Percentiles rank a stretch among this genome's conserved stretches.
Conservation (phyloP, 352 stramenopile genomes). For the Pythium sp. region DNA sequence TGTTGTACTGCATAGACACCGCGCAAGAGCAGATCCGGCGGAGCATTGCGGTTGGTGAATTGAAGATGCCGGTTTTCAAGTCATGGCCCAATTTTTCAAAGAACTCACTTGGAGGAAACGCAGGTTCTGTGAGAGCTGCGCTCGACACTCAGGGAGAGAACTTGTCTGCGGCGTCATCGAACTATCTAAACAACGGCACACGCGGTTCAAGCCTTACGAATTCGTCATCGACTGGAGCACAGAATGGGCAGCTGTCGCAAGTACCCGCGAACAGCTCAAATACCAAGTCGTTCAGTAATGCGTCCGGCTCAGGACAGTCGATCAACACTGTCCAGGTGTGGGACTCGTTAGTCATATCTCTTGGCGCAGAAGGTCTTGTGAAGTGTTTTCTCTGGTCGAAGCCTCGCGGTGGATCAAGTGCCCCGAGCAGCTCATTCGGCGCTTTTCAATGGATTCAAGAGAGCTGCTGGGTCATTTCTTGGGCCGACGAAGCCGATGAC, state of each 20-base stretch:
- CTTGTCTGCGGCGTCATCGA: background rate
- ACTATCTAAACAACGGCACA: background rate
- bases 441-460: slow-evolving; percentile 69
- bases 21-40: slow-evolving; percentile 76
- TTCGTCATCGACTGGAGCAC: slow-evolving; percentile 3
- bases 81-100: slow-evolving; percentile 4
- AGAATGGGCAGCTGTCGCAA: background rate
- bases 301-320: background rate
- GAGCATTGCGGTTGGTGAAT: slow-evolving; percentile 58
- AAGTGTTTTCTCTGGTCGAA: slow-evolving; percentile 84
- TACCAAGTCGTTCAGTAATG: slow-evolving; percentile 13
- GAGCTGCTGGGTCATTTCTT: slow-evolving; percentile 84
- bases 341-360: slow-evolving; percentile 73
- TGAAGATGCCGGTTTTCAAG: slow-evolving; percentile 33
- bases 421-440: slow-evolving; percentile 8
- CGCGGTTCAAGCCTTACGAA: slow-evolving; percentile 7
- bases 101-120: slow-evolving; percentile 2
- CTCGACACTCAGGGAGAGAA: background rate
- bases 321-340: slow-evolving; percentile 25
- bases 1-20: slow-evolving; percentile 75
- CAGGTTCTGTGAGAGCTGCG: background rate
- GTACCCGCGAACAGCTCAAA: background rate
- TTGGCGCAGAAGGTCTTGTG: slow-evolving; percentile 70
- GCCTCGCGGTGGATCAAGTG: slow-evolving; percentile 32
- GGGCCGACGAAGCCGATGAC: slow-evolving; percentile 76